These are phyloP conservation scores for Flaveria trinervia DNA, from an alignment of 129 eudicot species.

Conservation along the genomic window DNA sequence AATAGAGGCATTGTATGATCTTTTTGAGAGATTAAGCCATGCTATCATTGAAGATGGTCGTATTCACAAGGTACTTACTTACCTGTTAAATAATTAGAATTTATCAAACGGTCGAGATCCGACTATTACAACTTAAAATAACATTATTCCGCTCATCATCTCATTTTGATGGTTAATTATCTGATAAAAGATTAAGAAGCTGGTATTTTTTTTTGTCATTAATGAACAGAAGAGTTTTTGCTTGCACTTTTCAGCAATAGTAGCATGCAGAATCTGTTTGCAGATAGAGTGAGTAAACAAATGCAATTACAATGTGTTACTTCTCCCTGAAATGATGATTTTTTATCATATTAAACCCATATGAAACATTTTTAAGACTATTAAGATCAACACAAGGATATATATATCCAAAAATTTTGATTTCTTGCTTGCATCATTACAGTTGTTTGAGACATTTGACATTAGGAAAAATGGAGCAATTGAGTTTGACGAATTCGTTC, in stretches of 20 bases:
- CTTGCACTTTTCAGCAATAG: slow-evolving; percentile 72
- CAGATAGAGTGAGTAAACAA: slow-evolving; percentile 62
- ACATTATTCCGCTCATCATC: not conserved
- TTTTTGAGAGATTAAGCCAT: slow-evolving; percentile 48
- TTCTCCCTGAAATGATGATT: not conserved
- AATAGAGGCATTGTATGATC: slow-evolving; percentile 47
- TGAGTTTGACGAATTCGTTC: slow-evolving; percentile 84
- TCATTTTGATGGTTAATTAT: not conserved
- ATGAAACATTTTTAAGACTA: no score
- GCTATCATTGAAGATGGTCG: slow-evolving; percentile 49
- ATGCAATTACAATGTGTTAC: not conserved
- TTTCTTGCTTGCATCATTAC: slow-evolving; percentile 31
- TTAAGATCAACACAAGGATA: not conserved
- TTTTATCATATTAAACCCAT: not conserved
- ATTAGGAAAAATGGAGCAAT: slow-evolving; percentile 70
- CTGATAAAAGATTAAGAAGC: not conserved
- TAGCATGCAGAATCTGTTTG: slow-evolving; percentile 53
- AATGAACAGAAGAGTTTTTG: slow-evolving; percentile 67
- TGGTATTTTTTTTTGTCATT: slow-evolving; percentile 13
- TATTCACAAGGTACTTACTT: slow-evolving; percentile 54
- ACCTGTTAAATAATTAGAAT: not conserved
- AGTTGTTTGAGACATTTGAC: slow-evolving; percentile 83
- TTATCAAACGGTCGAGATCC: not conserved
- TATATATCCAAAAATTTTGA: not conserved
- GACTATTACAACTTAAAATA: not conserved